Conservation (phyloP, 345 rosid genomes). For the Anacardium occidentale region DNA sequence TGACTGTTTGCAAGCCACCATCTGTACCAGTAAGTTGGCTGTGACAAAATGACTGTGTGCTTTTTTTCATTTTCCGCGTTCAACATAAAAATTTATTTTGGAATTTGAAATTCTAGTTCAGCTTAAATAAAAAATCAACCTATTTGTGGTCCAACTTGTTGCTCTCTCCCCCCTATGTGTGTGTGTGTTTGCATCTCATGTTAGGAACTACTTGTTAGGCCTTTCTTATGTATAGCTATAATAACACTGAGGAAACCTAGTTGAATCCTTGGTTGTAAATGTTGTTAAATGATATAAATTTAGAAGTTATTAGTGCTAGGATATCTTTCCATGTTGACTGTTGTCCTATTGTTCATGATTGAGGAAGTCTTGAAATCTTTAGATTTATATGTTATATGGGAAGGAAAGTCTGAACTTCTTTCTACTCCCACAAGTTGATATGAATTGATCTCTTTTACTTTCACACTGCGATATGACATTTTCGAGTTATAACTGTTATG, state of each 20-base stretch:
- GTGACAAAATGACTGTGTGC: background rate
- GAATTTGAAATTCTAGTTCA: background rate
- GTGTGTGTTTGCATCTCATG: background rate
- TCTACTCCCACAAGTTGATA: slow-evolving; percentile 1
- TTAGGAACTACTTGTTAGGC: background rate
- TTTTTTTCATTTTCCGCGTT: background rate
- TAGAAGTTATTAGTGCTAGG: background rate
- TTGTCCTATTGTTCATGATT: background rate
- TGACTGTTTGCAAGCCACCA: slow-evolving; percentile 84
- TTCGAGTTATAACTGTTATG: slow-evolving; percentile 6
- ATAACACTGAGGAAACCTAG: background rate
- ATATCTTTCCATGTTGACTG: background rate
- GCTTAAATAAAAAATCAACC: background rate
- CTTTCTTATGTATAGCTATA: background rate
- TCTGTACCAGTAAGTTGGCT: slow-evolving; percentile 74
- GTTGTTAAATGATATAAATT: background rate
- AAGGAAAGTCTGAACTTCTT: slow-evolving; percentile 13
- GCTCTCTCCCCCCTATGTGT: background rate
- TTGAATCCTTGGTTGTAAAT: background rate
- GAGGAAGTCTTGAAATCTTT: background rate
- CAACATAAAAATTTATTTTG: background rate
- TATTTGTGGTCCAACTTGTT: background rate
- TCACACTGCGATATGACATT: background rate
- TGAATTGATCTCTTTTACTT: background rate
- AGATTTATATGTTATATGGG: background rate